These are phyloP conservation scores for Candida germanica DNA, from an alignment of 805 yeast species.

Conservation along the genomic window DNA sequence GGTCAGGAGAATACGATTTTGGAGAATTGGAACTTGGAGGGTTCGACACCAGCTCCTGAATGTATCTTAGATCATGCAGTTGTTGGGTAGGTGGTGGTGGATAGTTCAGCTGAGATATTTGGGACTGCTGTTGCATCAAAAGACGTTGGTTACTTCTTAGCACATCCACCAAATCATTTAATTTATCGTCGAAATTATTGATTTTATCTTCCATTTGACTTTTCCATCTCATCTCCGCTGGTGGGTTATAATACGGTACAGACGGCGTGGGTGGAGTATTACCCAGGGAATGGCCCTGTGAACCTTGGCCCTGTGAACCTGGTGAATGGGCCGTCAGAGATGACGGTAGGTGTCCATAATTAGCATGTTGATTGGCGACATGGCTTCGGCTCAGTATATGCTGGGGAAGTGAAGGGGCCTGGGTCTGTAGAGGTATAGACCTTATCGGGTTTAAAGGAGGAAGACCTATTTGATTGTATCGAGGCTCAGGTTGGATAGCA, in stretches of 20 bases:
- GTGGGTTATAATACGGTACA: no score
- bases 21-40: slow-evolving; percentile 2
- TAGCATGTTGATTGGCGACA: background rate
- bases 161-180: slow-evolving; percentile 35
- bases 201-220: slow-evolving; percentile 33
- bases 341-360: background rate
- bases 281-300: no score
- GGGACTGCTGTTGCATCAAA: slow-evolving; percentile 18
- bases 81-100: background rate
- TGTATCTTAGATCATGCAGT: background rate
- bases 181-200: slow-evolving; percentile 33
- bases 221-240: slow-evolving; percentile 23
- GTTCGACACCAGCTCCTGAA: background rate
- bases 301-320: no score
- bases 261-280: no score
- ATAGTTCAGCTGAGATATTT: slow-evolving; percentile 7
- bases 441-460: slow-evolving; percentile 6
- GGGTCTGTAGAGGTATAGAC: background rate
- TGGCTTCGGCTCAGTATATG: background rate
- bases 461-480: slow-evolving; percentile 1
- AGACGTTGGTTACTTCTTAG: slow-evolving; percentile 31
- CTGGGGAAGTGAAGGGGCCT: background rate
- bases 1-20: background rate
- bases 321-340: background rate
- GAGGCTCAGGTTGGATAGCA: slow-evolving; percentile 9